phyloP scores from a whole-genome alignment of 331 rosid genomes.

The Stylosanthes scabra region DNA sequence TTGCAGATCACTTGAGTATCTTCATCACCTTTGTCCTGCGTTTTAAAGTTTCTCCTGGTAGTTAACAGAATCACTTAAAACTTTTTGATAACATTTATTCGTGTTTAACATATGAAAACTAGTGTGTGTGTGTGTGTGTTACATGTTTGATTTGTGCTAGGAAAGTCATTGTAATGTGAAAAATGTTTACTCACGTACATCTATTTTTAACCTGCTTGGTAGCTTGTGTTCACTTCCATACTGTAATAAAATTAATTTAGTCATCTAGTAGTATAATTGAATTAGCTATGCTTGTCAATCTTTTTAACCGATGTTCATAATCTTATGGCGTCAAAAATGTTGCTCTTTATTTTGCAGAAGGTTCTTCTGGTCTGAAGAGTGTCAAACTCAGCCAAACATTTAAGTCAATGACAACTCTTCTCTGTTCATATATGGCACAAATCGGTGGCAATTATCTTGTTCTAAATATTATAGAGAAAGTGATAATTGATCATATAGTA shows the following conservation, averaged over 20 bases:
- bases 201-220: conserved; percentile 24
- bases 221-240: conserved; percentile 18
- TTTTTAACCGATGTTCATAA: conserved; percentile 21
- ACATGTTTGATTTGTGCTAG: conserved; percentile 25
- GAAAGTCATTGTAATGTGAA: conserved; percentile 25
- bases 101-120: conserved; percentile 31
- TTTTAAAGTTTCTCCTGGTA: conserved; percentile 71
- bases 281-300: conserved; percentile 9
- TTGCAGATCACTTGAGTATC: conserved; percentile 70
- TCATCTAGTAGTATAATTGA: conserved; percentile 26
- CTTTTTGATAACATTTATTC: conserved; percentile 19
- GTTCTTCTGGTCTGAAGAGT: conserved; percentile 46
- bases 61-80: conserved; percentile 8
- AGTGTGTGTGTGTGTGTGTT: conserved; percentile 9
- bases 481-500: conserved; percentile 62
- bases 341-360: conserved; percentile 50
- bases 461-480: conserved; percentile 61
- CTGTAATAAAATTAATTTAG: conserved; percentile 1
- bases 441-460: conserved; percentile 75
- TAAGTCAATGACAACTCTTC: conserved; percentile 51
- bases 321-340: conserved; percentile 18
- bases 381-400: conserved; percentile 42
- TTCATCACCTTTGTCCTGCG: conserved; percentile 64
- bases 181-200: conserved; percentile 20
- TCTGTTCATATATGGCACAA: conserved; percentile 62